A percentile compares a stretch with the other conserved stretches of the same genome.
Conservation (phyloP, 2,329 filamentous ascomycete species). For the Aureobasidium musti region DNA sequence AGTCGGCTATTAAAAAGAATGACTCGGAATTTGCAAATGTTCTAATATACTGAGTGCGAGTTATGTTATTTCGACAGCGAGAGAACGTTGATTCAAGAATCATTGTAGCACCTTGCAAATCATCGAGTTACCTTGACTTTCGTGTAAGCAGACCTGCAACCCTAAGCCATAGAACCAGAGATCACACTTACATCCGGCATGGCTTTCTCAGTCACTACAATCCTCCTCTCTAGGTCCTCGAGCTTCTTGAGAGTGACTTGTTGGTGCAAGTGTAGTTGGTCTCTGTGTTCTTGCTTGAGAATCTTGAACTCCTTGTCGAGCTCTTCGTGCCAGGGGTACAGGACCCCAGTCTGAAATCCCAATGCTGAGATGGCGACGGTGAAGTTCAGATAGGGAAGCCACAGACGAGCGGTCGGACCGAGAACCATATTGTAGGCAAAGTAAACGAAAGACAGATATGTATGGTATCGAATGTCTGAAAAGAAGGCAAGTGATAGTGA, state of each 20-base stretch:
- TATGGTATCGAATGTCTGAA: neutral
- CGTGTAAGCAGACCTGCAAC: neutral
- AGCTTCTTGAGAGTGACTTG: conserved; percentile 22
- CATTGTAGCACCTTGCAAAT: neutral
- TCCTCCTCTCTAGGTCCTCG: conserved; percentile 17
- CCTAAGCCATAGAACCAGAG: neutral
- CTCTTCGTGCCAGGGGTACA: conserved; percentile 38
- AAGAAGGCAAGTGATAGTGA: neutral
- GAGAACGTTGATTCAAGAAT: neutral
- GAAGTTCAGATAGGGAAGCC: conserved; percentile 35
- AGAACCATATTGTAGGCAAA: conserved; percentile 32
- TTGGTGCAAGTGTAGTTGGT: conserved; percentile 30
- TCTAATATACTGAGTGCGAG: neutral
- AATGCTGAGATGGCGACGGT: conserved; percentile 35
- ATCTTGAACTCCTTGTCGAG: conserved; percentile 35
- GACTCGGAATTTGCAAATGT: neutral
- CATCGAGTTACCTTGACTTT: too few species aligned
- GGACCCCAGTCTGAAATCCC: conserved; percentile 35
- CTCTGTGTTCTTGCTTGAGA: conserved; percentile 33
- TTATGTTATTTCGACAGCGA: neutral
- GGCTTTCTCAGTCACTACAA: conserved; percentile 20
- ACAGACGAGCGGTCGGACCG: conserved; percentile 30
- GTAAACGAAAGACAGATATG: neutral
- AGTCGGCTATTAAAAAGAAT: neutral
- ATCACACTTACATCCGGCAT: conserved; percentile 5